Evolutionary conservation across 2,329 filamentous ascomycete species (phyloP), one percentile per base, ranked within the genome.

Genomic region (Didymella arachidicola): DNA sequence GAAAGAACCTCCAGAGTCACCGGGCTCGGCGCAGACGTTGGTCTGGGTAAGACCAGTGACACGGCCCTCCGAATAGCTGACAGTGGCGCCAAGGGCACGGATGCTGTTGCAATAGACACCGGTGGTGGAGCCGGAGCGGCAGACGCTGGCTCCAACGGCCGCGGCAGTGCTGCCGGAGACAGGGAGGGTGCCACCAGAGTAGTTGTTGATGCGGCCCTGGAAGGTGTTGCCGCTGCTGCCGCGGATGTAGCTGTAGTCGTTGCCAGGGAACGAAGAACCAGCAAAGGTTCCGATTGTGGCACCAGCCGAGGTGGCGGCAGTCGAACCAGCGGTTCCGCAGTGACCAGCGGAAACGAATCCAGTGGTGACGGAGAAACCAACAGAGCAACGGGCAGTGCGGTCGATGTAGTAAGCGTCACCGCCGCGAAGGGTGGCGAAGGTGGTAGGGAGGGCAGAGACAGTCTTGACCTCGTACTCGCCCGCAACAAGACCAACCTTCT

Each of bases 101-200:
- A 79, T 70, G 1, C 71, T 72, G 45, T 77, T 77, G 71, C 77
- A 79, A 74, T 64, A 68, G 68, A 78, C 76, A 64, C 75, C 75
- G 48, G 69, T 79, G 65, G 77, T 79, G 48, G 77, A 79, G 65
- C 77, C 77, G 61, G 77, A 79, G 67, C 77, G 77, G 72, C 77
- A 79, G 72, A 79, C 71, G 64, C 70, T 74, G 64, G 73, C 39
- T 25, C 77, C 77, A 55, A 71, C 65, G 53, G 70, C 68, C 44
- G 77, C 42, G 34, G 65, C 76, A 58, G 73, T 77, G 77, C 77
- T 79, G 68, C 77, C 77, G 1, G 76, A 71, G 1, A 79, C 71
- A 25, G 72, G 62, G 41, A 78, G 62, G 52, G 63, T 72, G 36
- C 72, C 70, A 14, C 64, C 59, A 50, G 62, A 68, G 72, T 79